Conservation (phyloP, 1,139 yeast species). For the Debaryomyces subglobosus region DNA sequence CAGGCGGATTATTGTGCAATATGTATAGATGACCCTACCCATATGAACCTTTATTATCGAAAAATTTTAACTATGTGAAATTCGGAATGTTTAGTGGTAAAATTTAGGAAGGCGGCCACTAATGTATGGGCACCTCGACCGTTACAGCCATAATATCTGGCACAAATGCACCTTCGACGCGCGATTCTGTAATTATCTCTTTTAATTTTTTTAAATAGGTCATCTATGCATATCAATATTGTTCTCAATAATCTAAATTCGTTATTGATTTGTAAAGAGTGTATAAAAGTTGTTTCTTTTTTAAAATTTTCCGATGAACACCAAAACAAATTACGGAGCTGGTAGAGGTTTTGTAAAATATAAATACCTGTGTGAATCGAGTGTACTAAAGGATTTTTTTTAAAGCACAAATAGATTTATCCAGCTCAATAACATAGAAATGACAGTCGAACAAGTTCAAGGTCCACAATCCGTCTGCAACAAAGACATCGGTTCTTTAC, state of each 20-base stretch:
- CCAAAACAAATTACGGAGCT: not conserved
- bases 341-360: not conserved
- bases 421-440: slow-evolving; percentile 7
- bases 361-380: not conserved
- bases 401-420: not conserved
- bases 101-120: slow-evolving; percentile 3
- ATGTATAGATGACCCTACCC: not conserved
- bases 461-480: slow-evolving; percentile 29
- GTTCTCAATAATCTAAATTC: not conserved
- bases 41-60: not conserved
- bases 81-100: slow-evolving; percentile 7
- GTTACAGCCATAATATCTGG: slow-evolving; percentile 1
- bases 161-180: slow-evolving; percentile 1
- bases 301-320: slow-evolving; percentile 4
- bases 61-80: not conserved
- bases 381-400: not conserved
- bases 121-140: not conserved
- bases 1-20: not conserved
- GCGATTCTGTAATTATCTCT: slow-evolving; percentile 2
- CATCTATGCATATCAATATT: slow-evolving; percentile 7
- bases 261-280: not conserved
- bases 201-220: not conserved
- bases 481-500: slow-evolving; percentile 43
- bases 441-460: slow-evolving; percentile 21
- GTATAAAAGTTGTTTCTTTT: slow-evolving; percentile 1